Evolutionary conservation across 495 filamentous ascomycete genomes (phyloP), one percentile per base, ranked within the genome.

Genomic region (Neurospora discreta): DNA sequence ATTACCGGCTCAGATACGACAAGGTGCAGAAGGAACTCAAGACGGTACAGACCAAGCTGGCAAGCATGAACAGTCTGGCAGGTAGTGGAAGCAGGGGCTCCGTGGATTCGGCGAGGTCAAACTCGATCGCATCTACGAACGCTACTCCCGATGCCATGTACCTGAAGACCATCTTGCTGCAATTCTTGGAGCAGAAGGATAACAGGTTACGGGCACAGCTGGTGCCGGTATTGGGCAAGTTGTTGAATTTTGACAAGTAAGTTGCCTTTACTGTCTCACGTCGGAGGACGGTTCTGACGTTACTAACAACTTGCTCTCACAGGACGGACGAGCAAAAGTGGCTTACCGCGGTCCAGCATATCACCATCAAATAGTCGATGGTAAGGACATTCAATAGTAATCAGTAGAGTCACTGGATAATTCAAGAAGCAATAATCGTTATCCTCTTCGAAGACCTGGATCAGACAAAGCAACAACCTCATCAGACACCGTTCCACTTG

Each of bases 171-270:
- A 93, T 99, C 43, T 85, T 99, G 33, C 81, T 98, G 58, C 95
- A 98, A 80, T 98, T 99, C 76, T 80, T 99, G 78, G 94, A 98
- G 84, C 92, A 95, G 78, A 93, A 90, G 82, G 95, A 99, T 77
- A 97, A 94, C 82, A 93, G 89, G 79, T 87, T 93, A 72, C 91
- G 97, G 79, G 88, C 90, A 78, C 94, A 97, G 84, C 85, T 99
- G 69, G 91, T 99, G 33, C 95, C 95, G 16, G 94, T 97, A 15
- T 80, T 99, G 68, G 93, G 92, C 68, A 94, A 93, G 89, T 81
- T 98, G 76, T 85, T 99, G 72, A 91, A 93, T 80, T 97, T 98
- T 82, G 93, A 98, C 78, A 88, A 90, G 92, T 96, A 81, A 80
- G 92, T 84, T 30, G 4, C 8, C 38, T 38, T 43, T 52, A 40